Percentiles rank a stretch among this genome's conserved stretches.
Evolutionary conservation across 2,329 filamentous ascomycete species (phyloP).

Genomic region (Pyricularia pennisetigena): DNA sequence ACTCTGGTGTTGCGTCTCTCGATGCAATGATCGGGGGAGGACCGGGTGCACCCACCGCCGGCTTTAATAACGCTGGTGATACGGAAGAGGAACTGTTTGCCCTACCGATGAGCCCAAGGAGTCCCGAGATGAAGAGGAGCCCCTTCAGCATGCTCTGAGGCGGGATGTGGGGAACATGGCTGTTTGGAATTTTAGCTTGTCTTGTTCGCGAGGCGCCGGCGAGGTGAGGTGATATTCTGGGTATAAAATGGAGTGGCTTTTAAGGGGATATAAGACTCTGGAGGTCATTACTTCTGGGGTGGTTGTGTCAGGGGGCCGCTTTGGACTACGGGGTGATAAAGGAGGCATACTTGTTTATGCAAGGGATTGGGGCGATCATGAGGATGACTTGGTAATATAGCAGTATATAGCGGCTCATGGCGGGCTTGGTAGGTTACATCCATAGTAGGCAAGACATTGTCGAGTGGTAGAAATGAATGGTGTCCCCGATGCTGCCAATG

Average conservation of each 20-base stretch:
- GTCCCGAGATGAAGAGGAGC: conserved; percentile 75
- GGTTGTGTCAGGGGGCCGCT: background rate
- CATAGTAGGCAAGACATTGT: too few relatives aligned
- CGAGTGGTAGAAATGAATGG: background rate
- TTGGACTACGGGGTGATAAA: background rate
- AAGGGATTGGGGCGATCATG: background rate
- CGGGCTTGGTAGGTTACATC: background rate
- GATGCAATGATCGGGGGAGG: conserved; percentile 28
- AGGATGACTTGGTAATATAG: background rate
- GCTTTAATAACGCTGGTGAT: conserved; percentile 24
- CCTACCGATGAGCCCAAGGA: conserved; percentile 74
- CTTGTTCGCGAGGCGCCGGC: background rate
- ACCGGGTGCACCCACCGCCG: background rate
- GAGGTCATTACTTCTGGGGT: background rate
- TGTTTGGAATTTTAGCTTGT: background rate
- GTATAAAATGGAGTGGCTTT: background rate
- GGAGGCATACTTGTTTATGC: background rate
- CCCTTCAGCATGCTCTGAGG: conserved; percentile 55
- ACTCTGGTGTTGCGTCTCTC: conserved; percentile 23
- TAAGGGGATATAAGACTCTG: too few relatives aligned
- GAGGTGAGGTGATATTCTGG: background rate
- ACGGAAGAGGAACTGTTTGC: conserved; percentile 79
- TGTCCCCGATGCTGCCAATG: background rate
- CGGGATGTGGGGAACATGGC: background rate
- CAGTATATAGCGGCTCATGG: background rate